Evolutionary conservation across 352 stramenopile genomes (phyloP).

Genomic region (Pythium myriotylum): DNA sequence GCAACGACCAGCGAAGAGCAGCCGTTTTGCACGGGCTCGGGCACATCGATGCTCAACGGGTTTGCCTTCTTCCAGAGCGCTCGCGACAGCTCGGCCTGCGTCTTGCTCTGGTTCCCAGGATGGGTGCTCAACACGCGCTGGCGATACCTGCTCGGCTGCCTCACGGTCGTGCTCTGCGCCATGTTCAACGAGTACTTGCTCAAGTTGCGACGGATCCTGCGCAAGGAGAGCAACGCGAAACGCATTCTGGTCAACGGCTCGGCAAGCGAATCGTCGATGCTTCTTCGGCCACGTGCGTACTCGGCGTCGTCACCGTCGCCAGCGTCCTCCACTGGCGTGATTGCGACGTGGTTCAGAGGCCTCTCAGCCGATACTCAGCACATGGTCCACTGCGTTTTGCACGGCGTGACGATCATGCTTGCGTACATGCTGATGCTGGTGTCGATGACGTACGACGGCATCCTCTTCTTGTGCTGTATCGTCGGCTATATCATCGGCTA

Average conservation of each 20-base stretch:
- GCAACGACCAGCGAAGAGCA: neutral
- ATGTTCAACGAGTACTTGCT: slow-evolving; percentile 81
- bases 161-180: slow-evolving; percentile 54
- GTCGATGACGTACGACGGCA: slow-evolving; percentile 79
- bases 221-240: slow-evolving; percentile 66
- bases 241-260: slow-evolving; percentile 14
- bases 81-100: slow-evolving; percentile 42
- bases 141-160: slow-evolving; percentile 54
- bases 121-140: slow-evolving; percentile 65
- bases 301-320: slow-evolving; percentile 16
- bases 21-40: slow-evolving; percentile 57
- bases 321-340: slow-evolving; percentile 23
- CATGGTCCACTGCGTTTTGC: slow-evolving; percentile 49
- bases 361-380: slow-evolving; percentile 55
- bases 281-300: slow-evolving; percentile 46
- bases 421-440: slow-evolving; percentile 85
- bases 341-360: slow-evolving; percentile 57
- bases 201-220: slow-evolving; percentile 60
- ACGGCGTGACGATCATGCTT: slow-evolving; percentile 64
- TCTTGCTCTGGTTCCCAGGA: slow-evolving; percentile 75
- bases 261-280: slow-evolving; percentile 37
- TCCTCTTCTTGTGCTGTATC: slow-evolving; percentile 59
- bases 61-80: slow-evolving; percentile 48
- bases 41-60: slow-evolving; percentile 78
- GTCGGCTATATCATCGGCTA: slow-evolving; percentile 61